phyloP scores from a whole-genome alignment of 2,329 filamentous ascomycete species.

The Macrophomina phaseolina region DNA sequence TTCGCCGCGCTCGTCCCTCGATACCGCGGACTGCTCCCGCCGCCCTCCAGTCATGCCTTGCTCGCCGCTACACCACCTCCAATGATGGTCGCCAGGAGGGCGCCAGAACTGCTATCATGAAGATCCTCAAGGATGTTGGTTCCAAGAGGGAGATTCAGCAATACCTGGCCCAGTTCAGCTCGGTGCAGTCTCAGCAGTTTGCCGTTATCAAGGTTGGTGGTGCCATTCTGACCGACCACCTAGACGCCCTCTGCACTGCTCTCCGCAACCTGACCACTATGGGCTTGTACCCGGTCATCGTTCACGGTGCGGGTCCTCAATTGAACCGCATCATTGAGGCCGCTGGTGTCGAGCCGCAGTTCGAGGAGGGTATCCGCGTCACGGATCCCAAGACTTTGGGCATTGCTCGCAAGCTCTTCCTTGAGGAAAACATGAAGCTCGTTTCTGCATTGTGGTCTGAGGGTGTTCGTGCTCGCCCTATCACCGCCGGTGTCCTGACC shows the following conservation, averaged over 20 bases:
- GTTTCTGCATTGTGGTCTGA: constrained; percentile 82
- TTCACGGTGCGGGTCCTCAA: constrained; percentile 94
- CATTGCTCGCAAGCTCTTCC: constrained; percentile 87
- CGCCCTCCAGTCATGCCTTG: constrained; percentile 20
- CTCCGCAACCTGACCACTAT: constrained; percentile 93
- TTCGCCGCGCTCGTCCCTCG: constrained; percentile 27
- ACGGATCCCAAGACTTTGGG: constrained; percentile 95
- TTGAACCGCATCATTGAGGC: constrained; percentile 89
- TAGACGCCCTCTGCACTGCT: constrained; percentile 87
- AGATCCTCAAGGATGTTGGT: constrained; percentile 92
- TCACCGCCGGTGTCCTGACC: constrained; percentile 87
- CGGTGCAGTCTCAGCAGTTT: constrained; percentile 94
- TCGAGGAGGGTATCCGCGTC: constrained; percentile 93
- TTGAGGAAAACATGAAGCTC: constrained; percentile 93
- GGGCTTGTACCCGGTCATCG: constrained; percentile 91
- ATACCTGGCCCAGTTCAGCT: constrained; percentile 96
- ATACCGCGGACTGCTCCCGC: constrained; percentile 21
- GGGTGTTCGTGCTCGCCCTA: constrained; percentile 85
- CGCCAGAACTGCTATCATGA: constrained; percentile 74
- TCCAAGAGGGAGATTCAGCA: constrained; percentile 97
- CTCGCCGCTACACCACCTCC: constrained; percentile 26
- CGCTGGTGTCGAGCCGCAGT: constrained; percentile 91
- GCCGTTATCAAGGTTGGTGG: constrained; percentile 98
- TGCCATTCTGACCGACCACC: constrained; percentile 91
- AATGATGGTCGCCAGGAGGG: constrained; percentile 27